phyloP scores from a whole-genome alignment of 345 rosid genomes.

The Syzygium jambos region DNA sequence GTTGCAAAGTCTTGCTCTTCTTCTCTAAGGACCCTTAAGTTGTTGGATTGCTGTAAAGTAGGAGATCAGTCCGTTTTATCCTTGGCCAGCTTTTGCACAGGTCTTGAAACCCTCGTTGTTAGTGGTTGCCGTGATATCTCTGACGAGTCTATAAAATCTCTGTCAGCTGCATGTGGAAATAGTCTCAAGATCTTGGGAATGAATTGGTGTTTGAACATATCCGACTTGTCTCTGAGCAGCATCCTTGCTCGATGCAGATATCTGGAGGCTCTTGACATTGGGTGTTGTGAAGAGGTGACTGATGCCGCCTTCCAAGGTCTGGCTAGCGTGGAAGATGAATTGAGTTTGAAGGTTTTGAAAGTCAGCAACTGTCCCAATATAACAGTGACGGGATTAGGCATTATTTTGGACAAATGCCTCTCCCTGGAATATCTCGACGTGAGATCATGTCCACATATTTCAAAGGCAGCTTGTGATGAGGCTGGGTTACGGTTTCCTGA shows the following conservation, averaged over 20 bases:
- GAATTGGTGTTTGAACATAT: slow-evolving; percentile 88
- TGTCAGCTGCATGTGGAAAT: slow-evolving; percentile 53
- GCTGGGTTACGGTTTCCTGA: slow-evolving; percentile 70
- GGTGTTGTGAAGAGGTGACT: slow-evolving; percentile 84
- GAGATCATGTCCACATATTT: slow-evolving; percentile 71
- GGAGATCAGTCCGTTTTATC: slow-evolving; percentile 56
- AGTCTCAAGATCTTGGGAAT: slow-evolving; percentile 71
- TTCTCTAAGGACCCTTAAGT: slow-evolving; percentile 62
- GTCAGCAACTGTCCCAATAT: slow-evolving; percentile 70
- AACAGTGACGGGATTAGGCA: slow-evolving; percentile 52
- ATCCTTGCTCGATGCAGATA: slow-evolving; percentile 57
- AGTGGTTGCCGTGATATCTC: slow-evolving; percentile 80
- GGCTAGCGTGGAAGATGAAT: slow-evolving; percentile 16
- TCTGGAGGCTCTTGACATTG: slow-evolving; percentile 81
- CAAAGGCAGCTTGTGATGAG: slow-evolving; percentile 66
- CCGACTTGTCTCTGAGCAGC: slow-evolving; percentile 60
- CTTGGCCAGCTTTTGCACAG: slow-evolving; percentile 55
- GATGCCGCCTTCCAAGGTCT: slow-evolving; percentile 53
- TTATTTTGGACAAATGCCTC: slow-evolving; percentile 59
- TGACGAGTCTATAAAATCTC: slow-evolving; percentile 43
- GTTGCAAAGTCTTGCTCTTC: slow-evolving; percentile 59
- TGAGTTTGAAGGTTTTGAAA: slow-evolving; percentile 60
- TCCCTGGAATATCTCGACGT: slow-evolving; percentile 73
- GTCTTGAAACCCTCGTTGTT: slow-evolving; percentile 66
- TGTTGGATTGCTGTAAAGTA: slow-evolving; percentile 74